Percentiles rank a stretch among this genome's conserved stretches.
Conservation (phyloP, 2,329 filamentous ascomycete species). For the Verticillium isaacii region DNA sequence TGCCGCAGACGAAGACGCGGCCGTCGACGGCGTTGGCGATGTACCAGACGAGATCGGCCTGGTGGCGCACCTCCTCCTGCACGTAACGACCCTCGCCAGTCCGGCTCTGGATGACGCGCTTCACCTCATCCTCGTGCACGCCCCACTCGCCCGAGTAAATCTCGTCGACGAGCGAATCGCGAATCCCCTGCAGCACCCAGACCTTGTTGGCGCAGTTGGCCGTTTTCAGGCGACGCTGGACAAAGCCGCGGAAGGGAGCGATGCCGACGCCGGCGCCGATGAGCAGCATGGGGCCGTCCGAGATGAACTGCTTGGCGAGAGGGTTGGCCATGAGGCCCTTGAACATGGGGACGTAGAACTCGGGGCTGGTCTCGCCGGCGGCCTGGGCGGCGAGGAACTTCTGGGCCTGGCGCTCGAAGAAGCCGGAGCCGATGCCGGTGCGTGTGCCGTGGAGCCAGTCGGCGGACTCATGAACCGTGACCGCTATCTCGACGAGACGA, state of each 20-base stretch:
- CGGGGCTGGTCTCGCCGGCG: slow-evolving; percentile 48
- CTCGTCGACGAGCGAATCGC: slow-evolving; percentile 92
- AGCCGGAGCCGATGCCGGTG: slow-evolving; percentile 87
- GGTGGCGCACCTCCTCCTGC: slow-evolving; percentile 86
- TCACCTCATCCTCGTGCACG: slow-evolving; percentile 82
- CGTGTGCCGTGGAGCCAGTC: slow-evolving; percentile 72
- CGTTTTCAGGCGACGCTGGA: slow-evolving; percentile 87
- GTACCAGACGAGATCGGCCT: slow-evolving; percentile 97
- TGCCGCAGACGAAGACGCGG: slow-evolving; percentile 93
- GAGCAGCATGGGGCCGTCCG: slow-evolving; percentile 94
- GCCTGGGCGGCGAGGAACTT: slow-evolving; percentile 65
- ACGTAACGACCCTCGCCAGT: slow-evolving; percentile 83
- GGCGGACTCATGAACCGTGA: slow-evolving; percentile 82
- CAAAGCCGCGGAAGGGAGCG: slow-evolving; percentile 95
- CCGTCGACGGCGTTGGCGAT: slow-evolving; percentile 96
- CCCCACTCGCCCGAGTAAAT: slow-evolving; percentile 97
- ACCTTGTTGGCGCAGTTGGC: slow-evolving; percentile 98
- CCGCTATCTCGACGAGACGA: slow-evolving; percentile 90
- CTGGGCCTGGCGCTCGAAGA: slow-evolving; percentile 80
- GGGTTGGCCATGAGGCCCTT: slow-evolving; percentile 97
- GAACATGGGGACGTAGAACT: slow-evolving; percentile 91
- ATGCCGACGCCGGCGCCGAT: slow-evolving; percentile 96
- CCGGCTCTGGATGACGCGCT: slow-evolving; percentile 74
- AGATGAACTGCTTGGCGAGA: slow-evolving; percentile 83
- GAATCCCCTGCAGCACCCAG: slow-evolving; percentile 90